Conservation (phyloP, 2,329 filamentous ascomycete genomes). For the Dendryphion nanum region DNA sequence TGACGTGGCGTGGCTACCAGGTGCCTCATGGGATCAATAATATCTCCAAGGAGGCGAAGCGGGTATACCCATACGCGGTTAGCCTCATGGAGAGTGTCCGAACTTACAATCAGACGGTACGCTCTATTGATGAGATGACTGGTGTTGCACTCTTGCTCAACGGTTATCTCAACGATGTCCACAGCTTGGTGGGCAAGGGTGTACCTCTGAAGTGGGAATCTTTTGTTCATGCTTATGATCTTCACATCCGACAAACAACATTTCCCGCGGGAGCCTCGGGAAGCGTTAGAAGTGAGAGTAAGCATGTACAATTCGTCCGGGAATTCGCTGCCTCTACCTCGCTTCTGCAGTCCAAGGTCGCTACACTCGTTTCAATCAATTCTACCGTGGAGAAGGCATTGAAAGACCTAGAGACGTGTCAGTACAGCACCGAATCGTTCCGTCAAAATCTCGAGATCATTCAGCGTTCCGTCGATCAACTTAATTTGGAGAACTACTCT, state of each 20-base stretch:
- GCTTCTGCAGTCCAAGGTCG: constrained; percentile 82
- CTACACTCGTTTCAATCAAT: constrained; percentile 74
- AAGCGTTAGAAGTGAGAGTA: constrained; percentile 68
- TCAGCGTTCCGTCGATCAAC: constrained; percentile 89
- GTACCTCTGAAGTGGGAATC: constrained; percentile 94
- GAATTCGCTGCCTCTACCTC: constrained; percentile 88
- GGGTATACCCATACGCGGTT: constrained; percentile 96
- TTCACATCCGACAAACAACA: constrained; percentile 68
- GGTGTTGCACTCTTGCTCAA: constrained; percentile 85
- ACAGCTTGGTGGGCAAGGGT: constrained; percentile 78
- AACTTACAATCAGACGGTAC: constrained; percentile 83
- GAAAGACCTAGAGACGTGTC: constrained; percentile 77
- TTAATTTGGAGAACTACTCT: constrained; percentile 94
- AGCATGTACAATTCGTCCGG: constrained; percentile 93
- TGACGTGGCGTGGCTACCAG: constrained; percentile 91
- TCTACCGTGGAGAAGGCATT: constrained; percentile 79
- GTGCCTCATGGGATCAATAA: constrained; percentile 94
- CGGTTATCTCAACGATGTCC: constrained; percentile 89
- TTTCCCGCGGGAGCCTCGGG: constrained; percentile 62
- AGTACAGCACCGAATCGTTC: constrained; percentile 79
- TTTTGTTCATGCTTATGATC: constrained; percentile 93
- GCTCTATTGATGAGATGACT: constrained; percentile 79
- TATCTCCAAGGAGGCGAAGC: constrained; percentile 96
- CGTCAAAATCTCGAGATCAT: constrained; percentile 78
- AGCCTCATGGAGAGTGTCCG: constrained; percentile 99